Evolutionary conservation across 106 monocot species (phyloP).

Genomic region (Alisma plantagoaquatica): DNA sequence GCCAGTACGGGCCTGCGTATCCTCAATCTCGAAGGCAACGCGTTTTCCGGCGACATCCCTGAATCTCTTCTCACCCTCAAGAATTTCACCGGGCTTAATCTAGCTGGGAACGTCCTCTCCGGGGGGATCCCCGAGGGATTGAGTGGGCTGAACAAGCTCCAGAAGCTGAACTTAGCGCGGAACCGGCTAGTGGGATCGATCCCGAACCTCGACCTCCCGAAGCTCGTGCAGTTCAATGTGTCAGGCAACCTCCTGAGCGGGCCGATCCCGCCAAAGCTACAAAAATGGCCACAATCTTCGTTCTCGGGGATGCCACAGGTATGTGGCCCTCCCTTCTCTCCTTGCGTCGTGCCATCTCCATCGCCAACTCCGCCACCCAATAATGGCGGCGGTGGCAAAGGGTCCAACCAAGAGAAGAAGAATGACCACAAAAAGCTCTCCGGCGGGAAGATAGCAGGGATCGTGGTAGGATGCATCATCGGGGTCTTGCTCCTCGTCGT

Average conservation of each 20-base stretch:
- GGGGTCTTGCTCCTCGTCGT: slow-evolving; percentile 30
- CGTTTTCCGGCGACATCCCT: slow-evolving; percentile 53
- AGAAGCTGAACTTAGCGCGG: slow-evolving; percentile 37
- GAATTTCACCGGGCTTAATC: slow-evolving; percentile 41
- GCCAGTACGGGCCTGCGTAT: slow-evolving; percentile 51
- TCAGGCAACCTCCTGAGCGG: slow-evolving; percentile 66
- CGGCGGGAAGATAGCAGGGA: slow-evolving; percentile 36
- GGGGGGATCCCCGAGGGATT: slow-evolving; percentile 43
- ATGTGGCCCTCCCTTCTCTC: slow-evolving; percentile 44
- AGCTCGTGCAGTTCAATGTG: slow-evolving; percentile 49
- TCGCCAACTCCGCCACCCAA: slow-evolving; percentile 26
- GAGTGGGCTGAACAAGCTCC: slow-evolving; percentile 41
- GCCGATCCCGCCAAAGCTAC: slow-evolving; percentile 59
- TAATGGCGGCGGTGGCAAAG: too few relatives aligned
- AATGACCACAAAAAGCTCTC: slow-evolving; percentile 35
- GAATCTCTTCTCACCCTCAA: slow-evolving; percentile 24
- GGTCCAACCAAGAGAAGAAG: slow-evolving; percentile 8
- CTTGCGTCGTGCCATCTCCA: slow-evolving; percentile 29
- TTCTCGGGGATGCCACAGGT: slow-evolving; percentile 55
- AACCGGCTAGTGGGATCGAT: slow-evolving; percentile 58
- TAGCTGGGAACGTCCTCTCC: slow-evolving; percentile 52
- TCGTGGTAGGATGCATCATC: slow-evolving; percentile 36
- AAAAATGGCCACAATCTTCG: slow-evolving; percentile 42
- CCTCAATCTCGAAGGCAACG: slow-evolving; percentile 73
- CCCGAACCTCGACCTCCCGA: slow-evolving; percentile 44